Conservation (phyloP, 768 basidiomycete genomes). For the Pleurotus ostreatus region DNA sequence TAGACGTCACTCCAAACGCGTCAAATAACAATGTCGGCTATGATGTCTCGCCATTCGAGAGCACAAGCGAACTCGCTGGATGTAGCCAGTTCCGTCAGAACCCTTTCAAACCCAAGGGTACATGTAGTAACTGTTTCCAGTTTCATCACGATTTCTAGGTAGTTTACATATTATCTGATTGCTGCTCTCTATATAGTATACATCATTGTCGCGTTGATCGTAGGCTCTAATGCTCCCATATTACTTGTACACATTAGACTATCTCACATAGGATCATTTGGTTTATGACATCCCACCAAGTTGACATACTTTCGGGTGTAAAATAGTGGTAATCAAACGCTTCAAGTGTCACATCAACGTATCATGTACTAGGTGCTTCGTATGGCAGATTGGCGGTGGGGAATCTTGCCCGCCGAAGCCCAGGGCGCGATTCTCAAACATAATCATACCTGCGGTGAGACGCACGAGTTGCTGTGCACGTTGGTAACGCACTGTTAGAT, state of each 20-base stretch:
- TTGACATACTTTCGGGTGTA: no score
- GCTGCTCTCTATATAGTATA: no score
- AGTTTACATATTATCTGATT: not conserved
- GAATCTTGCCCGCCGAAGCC: not conserved
- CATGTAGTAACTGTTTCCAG: slow-evolving; percentile 66
- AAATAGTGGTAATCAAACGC: no score
- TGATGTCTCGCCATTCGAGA: slow-evolving; percentile 65
- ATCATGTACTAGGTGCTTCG: no score
- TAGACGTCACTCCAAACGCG: slow-evolving; percentile 26
- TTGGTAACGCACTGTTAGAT: slow-evolving; percentile 8
- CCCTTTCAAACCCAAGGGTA: slow-evolving; percentile 59
- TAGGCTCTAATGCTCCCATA: no score
- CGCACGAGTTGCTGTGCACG: slow-evolving; percentile 6
- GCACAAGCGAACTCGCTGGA: slow-evolving; percentile 43
- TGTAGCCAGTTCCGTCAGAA: slow-evolving; percentile 63
- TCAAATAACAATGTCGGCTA: slow-evolving; percentile 31
- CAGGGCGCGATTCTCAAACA: slow-evolving; percentile 7
- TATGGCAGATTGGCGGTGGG: not conserved
- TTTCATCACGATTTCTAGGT: slow-evolving; percentile 28
- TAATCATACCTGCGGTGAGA: not conserved
- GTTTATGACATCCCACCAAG: no score
- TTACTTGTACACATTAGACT: no score
- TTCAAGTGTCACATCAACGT: no score
- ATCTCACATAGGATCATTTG: no score
- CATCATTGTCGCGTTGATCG: no score